Conservation (phyloP, 2,329 filamentous ascomycete species). For the Monilinia aucupariae region DNA sequence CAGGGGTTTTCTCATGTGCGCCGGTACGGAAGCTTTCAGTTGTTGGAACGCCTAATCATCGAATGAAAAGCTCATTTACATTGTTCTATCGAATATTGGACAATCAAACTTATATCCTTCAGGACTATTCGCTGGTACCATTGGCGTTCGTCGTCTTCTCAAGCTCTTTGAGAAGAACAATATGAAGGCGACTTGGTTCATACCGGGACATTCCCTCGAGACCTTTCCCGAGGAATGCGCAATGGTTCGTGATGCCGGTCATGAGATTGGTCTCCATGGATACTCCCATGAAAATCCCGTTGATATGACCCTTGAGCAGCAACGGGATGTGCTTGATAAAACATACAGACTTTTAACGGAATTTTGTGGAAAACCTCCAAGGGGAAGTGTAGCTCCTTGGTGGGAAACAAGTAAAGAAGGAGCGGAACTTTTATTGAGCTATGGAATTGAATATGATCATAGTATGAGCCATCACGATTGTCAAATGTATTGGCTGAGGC, state of each 20-base stretch:
- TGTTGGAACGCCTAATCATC: too few relatives aligned
- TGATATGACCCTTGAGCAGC: slow-evolving; percentile 68
- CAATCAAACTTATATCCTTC: neutral
- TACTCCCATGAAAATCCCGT: slow-evolving; percentile 71
- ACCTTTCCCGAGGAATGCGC: slow-evolving; percentile 62
- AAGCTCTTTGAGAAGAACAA: slow-evolving; percentile 67
- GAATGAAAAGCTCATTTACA: neutral
- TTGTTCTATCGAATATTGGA: neutral
- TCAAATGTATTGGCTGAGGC: slow-evolving; percentile 57
- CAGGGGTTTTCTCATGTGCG: neutral
- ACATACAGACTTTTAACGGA: slow-evolving; percentile 66
- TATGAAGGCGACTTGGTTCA: slow-evolving; percentile 65
- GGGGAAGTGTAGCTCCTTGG: slow-evolving; percentile 68
- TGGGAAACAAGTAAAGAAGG: slow-evolving; percentile 69
- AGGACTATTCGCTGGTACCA: slow-evolving; percentile 63
- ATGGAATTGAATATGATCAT: slow-evolving; percentile 67
- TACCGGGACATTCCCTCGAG: slow-evolving; percentile 58
- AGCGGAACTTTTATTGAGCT: slow-evolving; percentile 57
- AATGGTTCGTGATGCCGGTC: slow-evolving; percentile 55
- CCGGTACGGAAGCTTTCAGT: neutral
- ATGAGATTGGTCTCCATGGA: slow-evolving; percentile 63
- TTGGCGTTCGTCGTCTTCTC: slow-evolving; percentile 59
- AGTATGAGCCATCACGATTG: slow-evolving; percentile 62
- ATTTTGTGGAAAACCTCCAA: slow-evolving; percentile 65
- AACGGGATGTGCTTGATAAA: slow-evolving; percentile 68